These are phyloP conservation scores for Wickerhamomyces pijperi DNA, from an alignment of 805 yeast species.

Conservation along the genomic window DNA sequence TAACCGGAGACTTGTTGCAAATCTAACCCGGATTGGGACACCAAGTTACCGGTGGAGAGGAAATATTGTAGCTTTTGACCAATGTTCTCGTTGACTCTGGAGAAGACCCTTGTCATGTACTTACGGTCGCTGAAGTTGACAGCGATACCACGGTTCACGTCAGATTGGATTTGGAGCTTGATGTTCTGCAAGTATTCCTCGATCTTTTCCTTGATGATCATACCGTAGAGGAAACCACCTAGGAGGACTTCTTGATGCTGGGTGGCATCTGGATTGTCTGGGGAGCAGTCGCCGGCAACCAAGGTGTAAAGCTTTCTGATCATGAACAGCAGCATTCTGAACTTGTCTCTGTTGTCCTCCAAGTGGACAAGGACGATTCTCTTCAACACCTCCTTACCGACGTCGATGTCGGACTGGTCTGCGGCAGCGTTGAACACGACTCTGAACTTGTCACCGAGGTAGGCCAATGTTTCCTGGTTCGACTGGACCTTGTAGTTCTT, in stretches of 20 bases:
- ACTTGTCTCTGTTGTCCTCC: slow-evolving; percentile 64
- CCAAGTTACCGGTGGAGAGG: slow-evolving; percentile 92
- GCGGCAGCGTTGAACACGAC: slow-evolving; percentile 84
- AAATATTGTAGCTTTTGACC: slow-evolving; percentile 93
- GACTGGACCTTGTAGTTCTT: slow-evolving; percentile 71
- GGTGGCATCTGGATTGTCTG: slow-evolving; percentile 98
- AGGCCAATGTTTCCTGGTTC: slow-evolving; percentile 83
- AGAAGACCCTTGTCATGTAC: slow-evolving; percentile 70
- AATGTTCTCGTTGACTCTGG: slow-evolving; percentile 80
- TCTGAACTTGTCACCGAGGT: slow-evolving; percentile 91
- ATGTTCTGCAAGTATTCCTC: slow-evolving; percentile 81
- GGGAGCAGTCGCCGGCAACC: slow-evolving; percentile 93
- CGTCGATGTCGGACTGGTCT: slow-evolving; percentile 80
- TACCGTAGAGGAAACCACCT: slow-evolving; percentile 94
- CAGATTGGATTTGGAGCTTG: slow-evolving; percentile 64
- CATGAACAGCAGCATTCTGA: slow-evolving; percentile 84
- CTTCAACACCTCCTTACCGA: slow-evolving; percentile 73
- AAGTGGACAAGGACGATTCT: slow-evolving; percentile 88
- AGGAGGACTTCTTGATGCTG: slow-evolving; percentile 95
- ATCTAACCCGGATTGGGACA: slow-evolving; percentile 94
- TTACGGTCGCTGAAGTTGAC: slow-evolving; percentile 77
- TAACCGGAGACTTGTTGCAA: slow-evolving; percentile 96
- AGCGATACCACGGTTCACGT: slow-evolving; percentile 67
- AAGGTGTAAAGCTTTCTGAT: slow-evolving; percentile 87
- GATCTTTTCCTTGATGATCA: slow-evolving; percentile 92